Conservation (phyloP, 352 stramenopile species). For the Pythium myriotylum region DNA sequence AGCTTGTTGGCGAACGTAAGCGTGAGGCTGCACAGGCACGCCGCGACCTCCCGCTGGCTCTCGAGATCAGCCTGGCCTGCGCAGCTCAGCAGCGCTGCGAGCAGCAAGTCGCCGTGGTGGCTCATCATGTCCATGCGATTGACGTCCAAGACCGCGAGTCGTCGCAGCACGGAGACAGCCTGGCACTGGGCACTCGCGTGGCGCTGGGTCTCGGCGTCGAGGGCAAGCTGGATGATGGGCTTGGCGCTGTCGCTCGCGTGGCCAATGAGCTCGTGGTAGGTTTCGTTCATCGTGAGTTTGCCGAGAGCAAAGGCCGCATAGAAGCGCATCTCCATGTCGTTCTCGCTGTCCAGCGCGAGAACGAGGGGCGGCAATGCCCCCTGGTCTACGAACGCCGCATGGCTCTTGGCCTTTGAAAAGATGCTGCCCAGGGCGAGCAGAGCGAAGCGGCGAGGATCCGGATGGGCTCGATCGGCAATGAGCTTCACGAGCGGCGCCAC, state of each 20-base stretch:
- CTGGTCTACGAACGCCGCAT: constrained; percentile 68
- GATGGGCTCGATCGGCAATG: constrained; percentile 36
- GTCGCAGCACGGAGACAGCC: constrained; percentile 89
- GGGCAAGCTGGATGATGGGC: constrained; percentile 55
- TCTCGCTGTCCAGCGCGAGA: constrained; percentile 50
- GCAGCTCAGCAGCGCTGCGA: constrained; percentile 56
- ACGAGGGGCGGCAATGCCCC: constrained; percentile 77
- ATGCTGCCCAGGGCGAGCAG: constrained; percentile 87
- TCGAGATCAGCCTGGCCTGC: constrained; percentile 66
- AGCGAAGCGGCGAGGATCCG: constrained; percentile 77
- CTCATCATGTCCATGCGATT: constrained; percentile 87
- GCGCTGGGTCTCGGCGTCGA: constrained; percentile 46
- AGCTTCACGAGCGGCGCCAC: constrained; percentile 62
- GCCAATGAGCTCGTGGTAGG: constrained; percentile 67
- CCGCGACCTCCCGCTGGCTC: constrained; percentile 89
- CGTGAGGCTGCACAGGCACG: constrained; percentile 87
- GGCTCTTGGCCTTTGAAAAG: constrained; percentile 62
- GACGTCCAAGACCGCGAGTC: constrained; percentile 78
- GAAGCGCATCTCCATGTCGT: constrained; percentile 92
- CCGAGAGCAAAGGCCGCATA: constrained; percentile 93
- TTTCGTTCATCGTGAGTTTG: constrained; percentile 89
- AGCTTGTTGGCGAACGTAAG: constrained; percentile 82
- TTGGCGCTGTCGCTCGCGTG: constrained; percentile 50
- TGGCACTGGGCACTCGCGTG: constrained; percentile 83
- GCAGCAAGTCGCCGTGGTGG: constrained; percentile 49